Percentiles rank a stretch among this genome's conserved stretches.
Evolutionary conservation across 768 basidiomycete genomes (phyloP).

Genomic region (Pulveroboletus sp.): DNA sequence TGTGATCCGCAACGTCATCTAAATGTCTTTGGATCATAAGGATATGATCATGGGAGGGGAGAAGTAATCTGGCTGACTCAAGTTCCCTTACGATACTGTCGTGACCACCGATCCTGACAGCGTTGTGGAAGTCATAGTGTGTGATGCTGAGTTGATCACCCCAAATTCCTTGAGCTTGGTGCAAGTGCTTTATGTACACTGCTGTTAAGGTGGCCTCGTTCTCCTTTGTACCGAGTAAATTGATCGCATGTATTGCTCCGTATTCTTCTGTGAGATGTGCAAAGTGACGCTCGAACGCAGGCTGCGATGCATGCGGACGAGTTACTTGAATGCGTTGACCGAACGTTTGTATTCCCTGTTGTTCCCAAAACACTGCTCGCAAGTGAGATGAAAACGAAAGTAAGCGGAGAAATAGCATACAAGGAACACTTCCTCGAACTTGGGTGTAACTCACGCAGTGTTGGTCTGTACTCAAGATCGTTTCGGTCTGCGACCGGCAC

Average conservation of each 20-base stretch:
- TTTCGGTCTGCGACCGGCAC: constrained; percentile 67
- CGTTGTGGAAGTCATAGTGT: constrained; percentile 91
- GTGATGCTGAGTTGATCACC: constrained; percentile 74
- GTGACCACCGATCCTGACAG: constrained; percentile 76
- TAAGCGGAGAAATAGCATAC: constrained; percentile 43
- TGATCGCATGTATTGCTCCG: constrained; percentile 78
- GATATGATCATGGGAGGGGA: neutral
- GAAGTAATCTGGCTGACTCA: constrained; percentile 35
- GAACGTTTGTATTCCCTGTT: constrained; percentile 92
- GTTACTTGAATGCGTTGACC: constrained; percentile 94
- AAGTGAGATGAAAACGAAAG: constrained; percentile 7
- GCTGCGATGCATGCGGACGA: constrained; percentile 91
- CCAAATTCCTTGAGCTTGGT: constrained; percentile 54
- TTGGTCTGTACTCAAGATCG: constrained; percentile 79
- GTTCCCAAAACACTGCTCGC: constrained; percentile 92
- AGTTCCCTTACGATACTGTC: constrained; percentile 79
- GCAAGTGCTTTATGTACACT: constrained; percentile 80
- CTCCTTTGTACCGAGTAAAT: constrained; percentile 87
- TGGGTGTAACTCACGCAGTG: constrained; percentile 91
- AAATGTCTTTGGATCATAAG: constrained; percentile 44
- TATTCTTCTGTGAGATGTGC: constrained; percentile 84
- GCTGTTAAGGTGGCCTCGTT: constrained; percentile 81
- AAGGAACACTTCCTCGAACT: constrained; percentile 90
- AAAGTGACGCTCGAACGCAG: constrained; percentile 95
- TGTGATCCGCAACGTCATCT: constrained; percentile 52